These are phyloP conservation scores for Schizochytrium sp. DNA, from an alignment of 108 stramenopile species.

Conservation along the genomic window DNA sequence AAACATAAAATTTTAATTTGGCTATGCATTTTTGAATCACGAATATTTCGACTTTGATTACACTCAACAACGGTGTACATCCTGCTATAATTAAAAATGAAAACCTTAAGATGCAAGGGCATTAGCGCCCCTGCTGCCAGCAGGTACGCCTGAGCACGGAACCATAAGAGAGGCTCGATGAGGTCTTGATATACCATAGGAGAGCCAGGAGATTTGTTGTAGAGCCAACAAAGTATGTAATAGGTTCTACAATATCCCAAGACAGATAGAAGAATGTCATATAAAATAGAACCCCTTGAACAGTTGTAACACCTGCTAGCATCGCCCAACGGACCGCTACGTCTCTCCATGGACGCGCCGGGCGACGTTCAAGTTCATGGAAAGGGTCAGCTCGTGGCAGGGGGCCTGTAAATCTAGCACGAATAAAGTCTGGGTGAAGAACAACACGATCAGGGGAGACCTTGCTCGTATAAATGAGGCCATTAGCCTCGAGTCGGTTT, in stretches of 20 bases:
- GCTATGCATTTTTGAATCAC: too few species aligned
- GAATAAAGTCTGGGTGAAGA: background rate
- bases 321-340: background rate
- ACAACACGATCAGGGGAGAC: background rate
- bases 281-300: constrained; percentile 25
- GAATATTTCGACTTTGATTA: background rate
- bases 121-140: constrained; percentile 6
- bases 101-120: too few species aligned
- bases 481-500: background rate
- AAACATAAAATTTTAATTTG: too few species aligned
- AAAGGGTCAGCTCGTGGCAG: background rate
- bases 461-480: constrained; percentile 13
- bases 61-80: background rate
- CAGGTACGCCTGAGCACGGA: constrained; percentile 4
- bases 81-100: background rate
- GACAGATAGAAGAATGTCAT: background rate
- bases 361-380: background rate
- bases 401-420: background rate
- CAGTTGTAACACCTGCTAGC: background rate
- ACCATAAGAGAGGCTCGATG: background rate
- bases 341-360: background rate
- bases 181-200: constrained; percentile 14
- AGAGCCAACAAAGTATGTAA: constrained; percentile 59
- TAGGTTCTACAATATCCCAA: constrained; percentile 60
- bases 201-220: background rate